Base-by-base conservation (phyloP, 441 rosid genomes). In the Isatis lusitanica region DNA sequence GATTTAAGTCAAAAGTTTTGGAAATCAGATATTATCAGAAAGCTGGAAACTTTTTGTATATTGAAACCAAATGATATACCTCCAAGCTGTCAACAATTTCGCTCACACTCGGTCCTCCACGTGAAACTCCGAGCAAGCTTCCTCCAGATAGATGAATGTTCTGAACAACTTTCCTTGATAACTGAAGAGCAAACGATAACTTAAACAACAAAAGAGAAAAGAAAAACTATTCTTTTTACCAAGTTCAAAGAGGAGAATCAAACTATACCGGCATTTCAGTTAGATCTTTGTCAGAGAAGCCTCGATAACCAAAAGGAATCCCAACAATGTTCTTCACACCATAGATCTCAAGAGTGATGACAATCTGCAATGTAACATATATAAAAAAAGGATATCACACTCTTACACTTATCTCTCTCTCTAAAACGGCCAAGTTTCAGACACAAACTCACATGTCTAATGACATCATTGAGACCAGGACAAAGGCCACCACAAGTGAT, bases 391-490 rank as follows among this genome's bases (percentile, higher is more conserved):
- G 1, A 21, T 21, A 21, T 21, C 24, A 21, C 10, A 3, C 17
- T 9, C 8, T 33, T 8, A 33, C 38, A 59, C 31, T 12, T 26
- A 5, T 16, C 31, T 12, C 3, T 57, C 52, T 39, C 26, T 47
- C 1, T 66, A 31, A 31, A 62, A 38, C 24, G 38, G 36, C 28
- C 17, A 59, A 50, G 18, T 9, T 72, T 6, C 5, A 67, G 40
- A 70, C 6, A 68, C 24, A 75, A 52, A 70, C 91, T 73, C 18
- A 88, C 98, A 70, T 94, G 98, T 86, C 97, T 92, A 26, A 90
- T 93, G 78, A 93, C 97, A 85, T 95, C 99, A 85, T 92, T 95
- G 40, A 95, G 97, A 77, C 98, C 97, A 74, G 98, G 99, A 83
- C 98, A 95, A 57, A 95, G 91, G 24, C 99, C 99, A 81, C 98